Base-by-base conservation (phyloP, 139 green algal species). In the Closterium sp. region DNA sequence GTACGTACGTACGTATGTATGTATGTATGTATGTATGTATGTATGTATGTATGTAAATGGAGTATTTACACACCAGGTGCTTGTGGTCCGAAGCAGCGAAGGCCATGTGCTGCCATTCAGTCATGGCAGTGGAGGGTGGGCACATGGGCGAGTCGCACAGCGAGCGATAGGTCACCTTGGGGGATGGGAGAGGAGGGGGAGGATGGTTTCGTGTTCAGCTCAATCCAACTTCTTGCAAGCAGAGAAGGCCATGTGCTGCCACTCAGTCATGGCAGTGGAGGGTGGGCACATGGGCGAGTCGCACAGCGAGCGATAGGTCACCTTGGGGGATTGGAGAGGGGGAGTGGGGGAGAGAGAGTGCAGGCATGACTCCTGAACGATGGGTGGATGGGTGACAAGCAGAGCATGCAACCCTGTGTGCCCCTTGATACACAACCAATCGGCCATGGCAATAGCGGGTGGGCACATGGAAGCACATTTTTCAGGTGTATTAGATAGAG, bases 241-340 rank as follows among this genome's bases (percentile, higher is more conserved):
- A 38, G 32, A 38, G 32, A 38, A 38, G 32, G 32, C 32, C 3
- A 3, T 38, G 32, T 31, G 91, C 86, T 93, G 91, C 85, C 85
- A 90, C 5, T 93, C 91, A 1, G 91, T 93, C 86, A 93, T 90
- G 13, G 85, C 30, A 31, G 50, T 90, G 85, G 45, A 3, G 91
- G 4, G 2, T 3, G 91, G 91, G 3, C 91, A 93, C 91, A 90
- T 93, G 45, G 91, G 91, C 4, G 85, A 90, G 30, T 86, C 86
- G 45, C 9, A 86, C 45, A 93, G 29, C 29, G 85, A 88, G 11
- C 91, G 91, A 31, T 87, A 93, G 11, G 30, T 86, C 19, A 85
- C 45, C 90, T 89, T 70, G 38, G 21, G 4, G 11, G 17, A 3
- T 3, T 7, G 32, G 32, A 38, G 32, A 38, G 32, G 32, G 32